phyloP scores from a whole-genome alignment of 768 basidiomycete genomes.

The Sarcodon sp. region DNA sequence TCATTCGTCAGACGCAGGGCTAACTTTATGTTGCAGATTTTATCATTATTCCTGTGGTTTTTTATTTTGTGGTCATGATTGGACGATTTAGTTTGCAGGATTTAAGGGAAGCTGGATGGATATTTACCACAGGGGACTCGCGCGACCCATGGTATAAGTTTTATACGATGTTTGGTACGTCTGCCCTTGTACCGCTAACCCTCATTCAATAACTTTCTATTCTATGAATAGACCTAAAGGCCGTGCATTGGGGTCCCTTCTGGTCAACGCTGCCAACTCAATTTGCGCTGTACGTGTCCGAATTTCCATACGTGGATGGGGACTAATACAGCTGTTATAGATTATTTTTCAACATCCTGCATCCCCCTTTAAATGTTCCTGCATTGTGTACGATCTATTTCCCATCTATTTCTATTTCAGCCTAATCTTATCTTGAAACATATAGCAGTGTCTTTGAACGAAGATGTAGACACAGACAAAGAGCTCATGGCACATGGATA shows the following conservation, averaged over 20 bases:
- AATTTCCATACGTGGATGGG: constrained; percentile 15
- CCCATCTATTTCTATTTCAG: neutral
- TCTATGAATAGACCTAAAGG: constrained; percentile 35
- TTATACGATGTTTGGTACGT: constrained; percentile 65
- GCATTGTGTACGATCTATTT: constrained; percentile 46
- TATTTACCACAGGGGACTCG: constrained; percentile 61
- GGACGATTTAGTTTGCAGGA: constrained; percentile 43
- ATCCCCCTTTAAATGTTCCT: constrained; percentile 83
- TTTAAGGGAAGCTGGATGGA: constrained; percentile 64
- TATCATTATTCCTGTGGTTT: constrained; percentile 63
- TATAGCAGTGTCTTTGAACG: constrained; percentile 74
- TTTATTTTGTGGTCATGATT: constrained; percentile 68
- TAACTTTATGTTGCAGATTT: constrained; percentile 41
- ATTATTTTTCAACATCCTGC: constrained; percentile 74
- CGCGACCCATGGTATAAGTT: constrained; percentile 69
- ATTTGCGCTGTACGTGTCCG: constrained; percentile 63
- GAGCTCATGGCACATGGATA: constrained; percentile 91
- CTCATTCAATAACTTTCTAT: neutral
- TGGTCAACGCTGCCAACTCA: constrained; percentile 88
- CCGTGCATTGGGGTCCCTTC: constrained; percentile 51
- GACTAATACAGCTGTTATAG: constrained; percentile 19
- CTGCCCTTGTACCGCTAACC: neutral
- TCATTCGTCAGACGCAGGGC: neutral
- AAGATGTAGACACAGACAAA: constrained; percentile 84
- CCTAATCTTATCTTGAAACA: neutral